Percentiles rank a stretch among this genome's conserved stretches.
Evolutionary conservation across 2,329 filamentous ascomycete species (phyloP).

Genomic region (Pseudogymnoascus verrucosus): DNA sequence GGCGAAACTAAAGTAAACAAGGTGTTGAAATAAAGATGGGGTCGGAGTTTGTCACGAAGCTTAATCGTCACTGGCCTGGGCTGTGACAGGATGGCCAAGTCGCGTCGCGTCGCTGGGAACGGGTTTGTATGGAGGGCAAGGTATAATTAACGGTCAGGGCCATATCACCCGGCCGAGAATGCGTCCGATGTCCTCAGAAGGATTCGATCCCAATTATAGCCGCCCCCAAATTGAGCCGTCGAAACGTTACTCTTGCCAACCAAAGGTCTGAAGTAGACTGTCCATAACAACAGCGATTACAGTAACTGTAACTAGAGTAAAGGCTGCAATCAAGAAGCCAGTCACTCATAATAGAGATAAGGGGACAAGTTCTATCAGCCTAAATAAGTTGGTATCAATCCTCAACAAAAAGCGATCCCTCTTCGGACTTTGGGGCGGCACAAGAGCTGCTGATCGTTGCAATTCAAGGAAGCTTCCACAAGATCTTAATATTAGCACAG

Average conservation of each 20-base stretch:
- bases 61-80: background rate
- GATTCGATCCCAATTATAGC: background rate
- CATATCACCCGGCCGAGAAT: background rate
- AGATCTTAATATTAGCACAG: background rate
- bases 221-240: background rate
- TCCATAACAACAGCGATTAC: background rate
- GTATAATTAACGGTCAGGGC: background rate
- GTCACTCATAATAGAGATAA: background rate
- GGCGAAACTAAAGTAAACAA: background rate
- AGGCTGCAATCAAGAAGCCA: background rate
- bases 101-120: background rate
- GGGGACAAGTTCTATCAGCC: background rate
- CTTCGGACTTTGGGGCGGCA: background rate
- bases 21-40: conserved; percentile 2
- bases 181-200: background rate
- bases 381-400: background rate
- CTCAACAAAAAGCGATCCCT: background rate
- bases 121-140: background rate
- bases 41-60: background rate
- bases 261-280: background rate
- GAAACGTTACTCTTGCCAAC: background rate
- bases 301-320: background rate
- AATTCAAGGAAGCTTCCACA: background rate
- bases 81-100: background rate
- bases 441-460: background rate